These are phyloP conservation scores for Rhodotorula babjevae DNA, from an alignment of 768 basidiomycete genomes.

Conservation along the genomic window DNA sequence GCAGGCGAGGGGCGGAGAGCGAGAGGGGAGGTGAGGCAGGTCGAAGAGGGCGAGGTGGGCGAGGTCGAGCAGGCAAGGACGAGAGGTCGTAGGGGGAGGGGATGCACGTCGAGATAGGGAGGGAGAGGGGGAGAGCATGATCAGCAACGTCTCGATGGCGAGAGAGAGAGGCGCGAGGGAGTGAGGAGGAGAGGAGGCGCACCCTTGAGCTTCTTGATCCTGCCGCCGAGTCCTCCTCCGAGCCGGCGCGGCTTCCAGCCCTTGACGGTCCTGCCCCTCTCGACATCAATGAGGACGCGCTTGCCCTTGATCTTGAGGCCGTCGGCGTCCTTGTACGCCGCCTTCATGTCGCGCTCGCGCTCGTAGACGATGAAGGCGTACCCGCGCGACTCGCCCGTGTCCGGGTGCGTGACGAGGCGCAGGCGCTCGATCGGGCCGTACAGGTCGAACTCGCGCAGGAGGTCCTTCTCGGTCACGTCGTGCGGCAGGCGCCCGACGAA, in stretches of 20 bases:
- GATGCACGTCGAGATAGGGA: background rate
- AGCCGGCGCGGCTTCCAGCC: slow-evolving; percentile 97
- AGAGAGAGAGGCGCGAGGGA: background rate
- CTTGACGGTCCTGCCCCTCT: slow-evolving; percentile 92
- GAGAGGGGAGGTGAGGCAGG: no score
- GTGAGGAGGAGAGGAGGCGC: background rate
- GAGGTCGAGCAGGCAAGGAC: no score
- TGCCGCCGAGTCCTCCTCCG: slow-evolving; percentile 98
- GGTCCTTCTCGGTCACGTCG: slow-evolving; percentile 80
- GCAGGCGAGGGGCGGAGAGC: no score
- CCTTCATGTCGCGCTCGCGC: slow-evolving; percentile 99
- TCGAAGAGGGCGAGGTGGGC: no score
- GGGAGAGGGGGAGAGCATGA: background rate
- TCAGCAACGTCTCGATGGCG: background rate
- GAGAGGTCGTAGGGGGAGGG: background rate
- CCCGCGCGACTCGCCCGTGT: slow-evolving; percentile 61
- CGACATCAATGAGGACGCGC: slow-evolving; percentile 93
- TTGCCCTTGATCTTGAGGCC: slow-evolving; percentile 94
- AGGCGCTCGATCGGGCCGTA: slow-evolving; percentile 93
- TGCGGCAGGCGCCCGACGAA: slow-evolving; percentile 94
- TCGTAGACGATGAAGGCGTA: slow-evolving; percentile 98
- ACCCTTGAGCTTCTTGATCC: slow-evolving; percentile 60
- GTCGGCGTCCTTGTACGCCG: slow-evolving; percentile 96
- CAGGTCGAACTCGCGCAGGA: slow-evolving; percentile 89
- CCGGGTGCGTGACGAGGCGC: slow-evolving; percentile 80